Evolutionary conservation across 2,329 filamentous ascomycete species (phyloP), one percentile per base, ranked within the genome.

Genomic region (Curvularia verruculosa): DNA sequence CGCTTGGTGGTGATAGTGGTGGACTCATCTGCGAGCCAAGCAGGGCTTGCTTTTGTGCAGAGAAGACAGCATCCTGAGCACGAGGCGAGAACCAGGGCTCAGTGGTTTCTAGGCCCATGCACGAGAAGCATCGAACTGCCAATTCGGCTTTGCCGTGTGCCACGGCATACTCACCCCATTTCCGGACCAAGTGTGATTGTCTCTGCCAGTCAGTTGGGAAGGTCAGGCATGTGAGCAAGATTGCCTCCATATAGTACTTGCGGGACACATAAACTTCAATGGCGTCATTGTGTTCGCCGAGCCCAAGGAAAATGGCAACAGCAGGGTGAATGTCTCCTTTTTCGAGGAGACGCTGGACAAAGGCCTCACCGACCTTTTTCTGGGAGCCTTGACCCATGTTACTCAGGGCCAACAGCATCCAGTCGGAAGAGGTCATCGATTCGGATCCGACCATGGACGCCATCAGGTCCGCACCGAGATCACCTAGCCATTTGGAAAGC

Each of bases 241-340:
- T 83, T 2, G 95, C 94, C 78, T 99, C 95, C 89, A 99, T 90
- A 74, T 89, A 96, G 69, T 89, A 88, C 75, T 89, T 92, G 63
- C 95, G 92, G 10, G 93, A 96, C 29, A 96, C 87, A 69, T 99
- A 99, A 28, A 97, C 89, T 76, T 99, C 95, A 58, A 99, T 93
- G 0, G 95, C 95, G 74, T 99, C 94, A 63, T 96, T 94, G 66
- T 91, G 83, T 71, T 98, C 94, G 2, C 93, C 93, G 77, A 99
- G 87, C 13, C 93, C 92, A 31, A 99, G 87, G 76, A 99, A 87
- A 60, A 98, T 94, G 0, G 94, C 94, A 18, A 92, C 93, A 5
- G 95, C 92, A 0, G 92, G 92, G 72, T 99, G 93, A 2, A 97
- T 82, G 68, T 99, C 95, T 26, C 92, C 92, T 61, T 89, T 91